These are phyloP conservation scores for Tetracladium setigerum DNA, from an alignment of 495 filamentous ascomycete genomes.

Conservation along the genomic window DNA sequence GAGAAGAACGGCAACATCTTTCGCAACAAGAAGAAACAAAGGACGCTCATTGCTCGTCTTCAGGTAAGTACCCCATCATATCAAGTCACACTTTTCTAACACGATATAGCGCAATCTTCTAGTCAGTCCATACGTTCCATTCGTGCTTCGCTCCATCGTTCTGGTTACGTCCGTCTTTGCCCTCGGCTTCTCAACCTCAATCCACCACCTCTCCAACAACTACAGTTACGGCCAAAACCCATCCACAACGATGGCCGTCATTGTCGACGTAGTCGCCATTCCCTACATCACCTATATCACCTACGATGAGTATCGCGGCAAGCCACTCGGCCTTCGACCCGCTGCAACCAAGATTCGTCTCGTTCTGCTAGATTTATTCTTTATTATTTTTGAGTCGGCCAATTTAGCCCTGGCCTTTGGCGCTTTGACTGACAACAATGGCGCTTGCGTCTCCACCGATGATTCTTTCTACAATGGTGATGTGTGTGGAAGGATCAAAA, in stretches of 20 bases:
- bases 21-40: constrained; percentile 24
- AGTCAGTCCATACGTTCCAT: constrained; percentile 75
- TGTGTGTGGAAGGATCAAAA: constrained; percentile 66
- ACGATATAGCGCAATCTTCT: constrained; percentile 43
- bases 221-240: constrained; percentile 36
- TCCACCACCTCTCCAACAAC: constrained; percentile 52
- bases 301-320: constrained; percentile 91
- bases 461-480: constrained; percentile 26
- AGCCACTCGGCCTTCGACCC: constrained; percentile 80
- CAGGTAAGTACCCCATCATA: constrained; percentile 26
- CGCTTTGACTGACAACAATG: constrained; percentile 64
- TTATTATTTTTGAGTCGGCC: constrained; percentile 92
- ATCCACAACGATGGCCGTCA: constrained; percentile 81
- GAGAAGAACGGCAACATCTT: constrained; percentile 14
- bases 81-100: constrained; percentile 4
- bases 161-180: constrained; percentile 75
- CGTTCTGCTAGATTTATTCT: constrained; percentile 84
- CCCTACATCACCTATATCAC: constrained; percentile 90
- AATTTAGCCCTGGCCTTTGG: constrained; percentile 87
- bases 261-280: constrained; percentile 81
- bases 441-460: constrained; percentile 44
- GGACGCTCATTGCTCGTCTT: constrained; percentile 47
- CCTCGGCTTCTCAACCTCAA: constrained; percentile 69
- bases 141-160: constrained; percentile 75
- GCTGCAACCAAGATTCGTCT: constrained; percentile 79